Base-by-base conservation (phyloP, 495 filamentous ascomycete genomes). In the Tuber brumale region DNA sequence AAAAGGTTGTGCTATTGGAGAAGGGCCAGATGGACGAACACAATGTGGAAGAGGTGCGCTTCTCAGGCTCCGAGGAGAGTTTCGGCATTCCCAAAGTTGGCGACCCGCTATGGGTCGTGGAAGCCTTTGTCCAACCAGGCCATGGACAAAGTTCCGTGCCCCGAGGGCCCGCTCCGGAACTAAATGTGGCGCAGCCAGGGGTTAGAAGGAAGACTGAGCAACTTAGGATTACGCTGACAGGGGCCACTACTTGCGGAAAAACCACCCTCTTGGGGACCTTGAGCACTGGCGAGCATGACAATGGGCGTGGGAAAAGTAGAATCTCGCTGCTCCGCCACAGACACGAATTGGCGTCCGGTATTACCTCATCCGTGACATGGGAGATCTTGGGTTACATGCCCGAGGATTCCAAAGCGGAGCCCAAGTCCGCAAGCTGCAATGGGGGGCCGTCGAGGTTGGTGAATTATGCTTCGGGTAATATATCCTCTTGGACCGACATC, bases 401-500 rank as follows among this genome's bases (percentile, higher is more conserved):
- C 3, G 84, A 84, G 21, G 75, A 81, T 72, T 66, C 70, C 10
- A 75, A 82, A 4, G 73, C 79, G 27, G 75, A 82, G 10, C 46
- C 9, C 37, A 57, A 79, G 27, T 3, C 41, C 27, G n/a, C 48
- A 19, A 72, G 27, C 31, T 43, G 74, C 45, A 72, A 51, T 6
- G 69, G 69, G 12, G 82, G 80, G 21, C 74, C 77, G 19, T 84
- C 84, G n/a, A 84, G 88, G 45, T 89, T 97, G 69, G 86, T 97
- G 84, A 98, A 97, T 80, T 97, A 95, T 83, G 90, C 92, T 1
- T 89, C 92, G 73, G 91, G 90, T 31, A 93, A 97, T 85, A 90
- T 97, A 72, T 92, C 94, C 66, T 93, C 92, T 45, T 99, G 95
- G 95, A 91, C 92, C 78, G 95, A 98, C 83, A 94, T 97, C 70